These are phyloP conservation scores for Cladorrhinum samala DNA, from an alignment of 495 filamentous ascomycete genomes.

Conservation along the genomic window DNA sequence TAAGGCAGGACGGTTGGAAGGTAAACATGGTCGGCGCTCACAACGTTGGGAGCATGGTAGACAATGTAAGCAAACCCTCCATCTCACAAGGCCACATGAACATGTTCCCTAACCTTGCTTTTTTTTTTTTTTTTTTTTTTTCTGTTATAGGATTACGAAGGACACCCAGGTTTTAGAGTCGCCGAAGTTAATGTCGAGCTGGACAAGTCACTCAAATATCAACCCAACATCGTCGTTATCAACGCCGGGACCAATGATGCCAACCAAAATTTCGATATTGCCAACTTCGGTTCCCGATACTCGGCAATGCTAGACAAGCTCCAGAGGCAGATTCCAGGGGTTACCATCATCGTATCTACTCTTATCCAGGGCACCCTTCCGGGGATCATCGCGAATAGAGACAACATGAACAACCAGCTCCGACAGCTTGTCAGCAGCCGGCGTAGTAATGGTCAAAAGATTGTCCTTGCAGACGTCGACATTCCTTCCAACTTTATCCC, in stretches of 20 bases:
- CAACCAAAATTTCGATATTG: conserved; percentile 14
- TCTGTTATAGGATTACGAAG: conserved; percentile 38
- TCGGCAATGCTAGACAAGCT: conserved; percentile 28
- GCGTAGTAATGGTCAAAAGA: conserved; percentile 17
- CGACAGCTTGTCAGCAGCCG: background rate
- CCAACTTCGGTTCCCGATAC: conserved; percentile 20
- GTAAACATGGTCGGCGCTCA: conserved; percentile 46
- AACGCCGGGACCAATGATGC: conserved; percentile 42
- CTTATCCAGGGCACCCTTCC: conserved; percentile 20
- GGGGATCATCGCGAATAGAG: background rate
- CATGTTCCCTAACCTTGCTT: conserved; percentile 5
- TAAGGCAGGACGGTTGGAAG: conserved; percentile 17
- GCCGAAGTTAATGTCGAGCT: conserved; percentile 28
- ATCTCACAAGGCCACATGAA: background rate
- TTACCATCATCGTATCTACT: conserved; percentile 41
- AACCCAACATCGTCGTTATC: conserved; percentile 44
- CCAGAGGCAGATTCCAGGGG: conserved; percentile 29
- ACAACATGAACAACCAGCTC: conserved; percentile 5
- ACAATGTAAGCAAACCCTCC: conserved; percentile 36
- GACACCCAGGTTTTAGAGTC: conserved; percentile 36
- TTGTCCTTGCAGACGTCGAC: conserved; percentile 6
- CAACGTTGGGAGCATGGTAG: conserved; percentile 38
- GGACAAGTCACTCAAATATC: conserved; percentile 16
- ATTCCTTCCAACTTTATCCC: background rate
- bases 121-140: too few species aligned